Base-by-base conservation (phyloP, 345 rosid species). In the Eucalyptus regnans region DNA sequence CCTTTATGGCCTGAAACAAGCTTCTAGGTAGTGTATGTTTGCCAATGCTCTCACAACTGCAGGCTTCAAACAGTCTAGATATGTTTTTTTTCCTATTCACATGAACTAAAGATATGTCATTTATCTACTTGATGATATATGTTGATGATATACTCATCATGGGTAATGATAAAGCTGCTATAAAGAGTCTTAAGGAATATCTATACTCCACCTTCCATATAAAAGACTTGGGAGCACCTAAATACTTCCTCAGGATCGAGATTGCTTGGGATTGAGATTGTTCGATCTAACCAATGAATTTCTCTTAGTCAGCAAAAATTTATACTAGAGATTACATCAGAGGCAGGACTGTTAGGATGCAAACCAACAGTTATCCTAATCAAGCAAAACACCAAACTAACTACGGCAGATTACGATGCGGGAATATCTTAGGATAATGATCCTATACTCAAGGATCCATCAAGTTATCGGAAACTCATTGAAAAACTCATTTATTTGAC, bases 311-410 rank as follows among this genome's bases (percentile, higher is more conserved):
- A 62, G 8, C 8, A 7, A 16, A 62, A 62, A 62, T 62, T 62
- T 29, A 7, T 62, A 13, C 8, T 62, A 1, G 41, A 66, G 17
- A 66, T 66, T 2, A 66, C 31, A 66, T 8, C 0, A 31, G 11
- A n/a, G 4, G 18, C 1, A 31, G 0, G 41, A 4, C 5, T 15
- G 3, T 66, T 1, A 0, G 3, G 2, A n/a, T 66, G 11, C 37
- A 66, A n/a, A 33, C 76, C 22, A 15, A 33, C 11, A 4, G 1
- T 8, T 66, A 15, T 66, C 15, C 20, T 41, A n/a, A 66, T 66
- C 9, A 33, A 15, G 37, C 20, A 66, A 4, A 66, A 62, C 7
- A 14, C 4, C 33, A 62, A 62, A 29, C 4, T 62, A 27, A 62
- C 33, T 31, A 6, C 5, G 4, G 15, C 2, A 7, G 2, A 62